phyloP scores from a whole-genome alignment of 352 stramenopile genomes.

The Globisporangium nagaii region DNA sequence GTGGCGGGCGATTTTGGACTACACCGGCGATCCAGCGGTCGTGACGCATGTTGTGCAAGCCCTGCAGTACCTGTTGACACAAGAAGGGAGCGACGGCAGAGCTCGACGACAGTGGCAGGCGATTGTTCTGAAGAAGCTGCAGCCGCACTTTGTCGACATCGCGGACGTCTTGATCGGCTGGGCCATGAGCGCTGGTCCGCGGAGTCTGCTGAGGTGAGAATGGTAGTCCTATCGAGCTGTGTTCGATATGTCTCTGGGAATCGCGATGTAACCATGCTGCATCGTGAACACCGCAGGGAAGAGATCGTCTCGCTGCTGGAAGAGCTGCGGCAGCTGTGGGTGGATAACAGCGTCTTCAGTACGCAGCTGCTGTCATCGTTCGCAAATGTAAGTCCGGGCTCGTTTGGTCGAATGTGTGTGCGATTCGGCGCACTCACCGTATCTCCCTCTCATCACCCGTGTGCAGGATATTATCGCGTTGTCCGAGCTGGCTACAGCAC shows the following conservation, averaged over 20 bases:
- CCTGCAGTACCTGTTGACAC: slow-evolving; percentile 22
- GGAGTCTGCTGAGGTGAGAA: slow-evolving; percentile 29
- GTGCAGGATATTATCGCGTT: slow-evolving; percentile 45
- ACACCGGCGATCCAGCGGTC: slow-evolving; percentile 31
- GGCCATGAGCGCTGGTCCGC: slow-evolving; percentile 43
- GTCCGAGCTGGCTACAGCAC: slow-evolving; percentile 16
- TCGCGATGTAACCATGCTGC: no score
- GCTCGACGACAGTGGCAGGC: slow-evolving; percentile 14
- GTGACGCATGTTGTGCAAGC: slow-evolving; percentile 34
- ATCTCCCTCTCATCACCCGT: background rate
- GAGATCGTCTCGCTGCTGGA: slow-evolving; percentile 44
- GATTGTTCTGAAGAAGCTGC: slow-evolving; percentile 37
- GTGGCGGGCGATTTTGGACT: slow-evolving; percentile 48
- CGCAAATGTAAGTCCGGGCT: slow-evolving; percentile 26
- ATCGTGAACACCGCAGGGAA: slow-evolving; percentile 21
- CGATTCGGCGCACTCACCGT: background rate
- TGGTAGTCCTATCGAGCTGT: no score
- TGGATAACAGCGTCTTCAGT: slow-evolving; percentile 69
- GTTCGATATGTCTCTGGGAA: no score
- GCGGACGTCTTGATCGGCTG: slow-evolving; percentile 65
- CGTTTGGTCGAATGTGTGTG: no score
- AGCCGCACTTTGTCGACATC: slow-evolving; percentile 66
- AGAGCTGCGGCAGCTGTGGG: slow-evolving; percentile 44
- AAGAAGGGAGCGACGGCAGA: slow-evolving; percentile 7
- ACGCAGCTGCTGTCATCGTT: slow-evolving; percentile 60